Percentiles rank a stretch among this genome's conserved stretches.
Conservation (phyloP, 1,284 basidiomycete genomes). For the Apiotrichum mycotoxinovorans region DNA sequence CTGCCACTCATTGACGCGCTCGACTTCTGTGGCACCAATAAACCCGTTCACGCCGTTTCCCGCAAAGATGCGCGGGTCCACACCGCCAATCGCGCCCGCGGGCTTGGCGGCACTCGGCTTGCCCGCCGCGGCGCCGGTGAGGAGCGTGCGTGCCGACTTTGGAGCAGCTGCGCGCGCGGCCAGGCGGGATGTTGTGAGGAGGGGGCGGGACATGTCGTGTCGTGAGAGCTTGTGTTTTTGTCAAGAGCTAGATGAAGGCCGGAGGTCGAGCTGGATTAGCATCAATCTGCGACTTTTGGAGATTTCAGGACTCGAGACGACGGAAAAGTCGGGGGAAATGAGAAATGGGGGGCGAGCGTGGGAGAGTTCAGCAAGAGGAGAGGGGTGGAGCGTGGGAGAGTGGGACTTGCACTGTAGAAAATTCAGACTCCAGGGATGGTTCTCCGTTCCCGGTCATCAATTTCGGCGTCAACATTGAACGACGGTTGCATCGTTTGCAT, state of each 20-base stretch:
- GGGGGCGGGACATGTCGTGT: constrained; percentile 1
- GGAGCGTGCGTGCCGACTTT: not conserved
- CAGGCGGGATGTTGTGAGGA: not conserved
- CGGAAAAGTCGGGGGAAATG: not conserved
- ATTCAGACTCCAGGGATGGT: not conserved
- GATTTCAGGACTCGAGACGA: not conserved
- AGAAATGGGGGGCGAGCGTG: not conserved
- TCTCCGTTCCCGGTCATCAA: no score
- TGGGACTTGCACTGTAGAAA: not conserved
- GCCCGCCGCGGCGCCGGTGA: not conserved
- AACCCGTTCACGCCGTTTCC: constrained; percentile 34
- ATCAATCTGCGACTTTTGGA: not conserved
- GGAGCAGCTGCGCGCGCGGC: not conserved
- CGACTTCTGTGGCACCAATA: constrained; percentile 35
- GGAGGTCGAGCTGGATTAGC: not conserved
- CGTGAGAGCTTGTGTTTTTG: not conserved
- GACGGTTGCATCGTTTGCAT: no score
- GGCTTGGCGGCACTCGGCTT: not conserved
- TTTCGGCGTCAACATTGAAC: no score
- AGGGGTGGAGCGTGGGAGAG: not conserved
- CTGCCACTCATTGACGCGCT: constrained; percentile 43
- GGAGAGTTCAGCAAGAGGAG: not conserved
- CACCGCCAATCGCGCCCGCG: constrained; percentile 19
- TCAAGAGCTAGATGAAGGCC: no score
- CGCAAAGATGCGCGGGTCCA: constrained; percentile 37